Evolutionary conservation across 1,284 basidiomycete genomes (phyloP).

Genomic region (Cutaneotrichosporon sp.): DNA sequence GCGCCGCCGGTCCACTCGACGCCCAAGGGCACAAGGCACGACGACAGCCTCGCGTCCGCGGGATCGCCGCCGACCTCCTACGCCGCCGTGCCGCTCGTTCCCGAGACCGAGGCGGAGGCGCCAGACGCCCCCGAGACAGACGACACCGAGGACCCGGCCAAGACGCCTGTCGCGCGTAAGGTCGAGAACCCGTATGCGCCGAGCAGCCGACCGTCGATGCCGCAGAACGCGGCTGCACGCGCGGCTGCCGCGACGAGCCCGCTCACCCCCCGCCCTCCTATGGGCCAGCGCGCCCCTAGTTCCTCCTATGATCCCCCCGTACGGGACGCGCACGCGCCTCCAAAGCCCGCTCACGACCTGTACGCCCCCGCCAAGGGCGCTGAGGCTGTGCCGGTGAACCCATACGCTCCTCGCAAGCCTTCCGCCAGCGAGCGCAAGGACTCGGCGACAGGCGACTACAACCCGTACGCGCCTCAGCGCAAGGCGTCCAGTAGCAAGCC

Average conservation of each 20-base stretch:
- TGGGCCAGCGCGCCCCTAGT: background rate
- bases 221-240: background rate
- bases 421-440: too few species aligned
- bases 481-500: too few species aligned
- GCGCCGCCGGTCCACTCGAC: conserved; percentile 4
- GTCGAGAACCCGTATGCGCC: conserved; percentile 1
- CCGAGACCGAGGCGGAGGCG: background rate
- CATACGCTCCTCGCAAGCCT: conserved; percentile 4
- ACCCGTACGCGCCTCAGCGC: conserved; percentile 5
- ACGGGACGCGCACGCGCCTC: background rate
- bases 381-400: background rate
- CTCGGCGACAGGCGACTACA: background rate
- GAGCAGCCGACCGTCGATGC: background rate
- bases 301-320: background rate
- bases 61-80: background rate
- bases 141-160: background rate
- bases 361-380: background rate
- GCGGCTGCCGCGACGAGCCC: background rate
- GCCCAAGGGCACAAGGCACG: background rate
- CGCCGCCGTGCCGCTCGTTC: background rate
- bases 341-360: background rate
- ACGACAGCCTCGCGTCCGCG: background rate
- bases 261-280: background rate
- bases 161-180: background rate
- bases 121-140: background rate